phyloP scores from a whole-genome alignment of 306 rosid genomes.

The Sophora flavescens region DNA sequence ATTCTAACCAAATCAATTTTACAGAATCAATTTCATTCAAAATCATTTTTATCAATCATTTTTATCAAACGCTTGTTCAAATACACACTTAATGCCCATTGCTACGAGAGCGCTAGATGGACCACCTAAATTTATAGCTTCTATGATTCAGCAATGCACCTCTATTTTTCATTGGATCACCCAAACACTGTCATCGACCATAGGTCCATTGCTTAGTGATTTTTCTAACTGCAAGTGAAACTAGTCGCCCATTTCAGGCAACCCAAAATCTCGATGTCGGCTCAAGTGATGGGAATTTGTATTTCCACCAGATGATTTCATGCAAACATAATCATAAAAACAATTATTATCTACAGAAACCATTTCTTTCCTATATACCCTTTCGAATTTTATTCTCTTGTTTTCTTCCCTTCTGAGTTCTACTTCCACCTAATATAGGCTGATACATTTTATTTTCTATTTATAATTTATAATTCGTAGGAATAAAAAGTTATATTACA shows the following conservation, averaged over 20 bases:
- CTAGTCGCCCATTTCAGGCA: constrained; percentile 52
- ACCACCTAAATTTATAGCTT: too few relatives aligned
- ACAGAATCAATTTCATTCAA: too few relatives aligned
- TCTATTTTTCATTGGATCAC: constrained; percentile 52
- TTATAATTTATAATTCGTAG: not conserved
- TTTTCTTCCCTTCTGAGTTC: not conserved
- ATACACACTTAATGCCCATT: too few relatives aligned
- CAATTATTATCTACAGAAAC: constrained; percentile 44
- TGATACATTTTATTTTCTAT: not conserved
- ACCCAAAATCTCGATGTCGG: constrained; percentile 58
- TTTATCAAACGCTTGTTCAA: too few relatives aligned
- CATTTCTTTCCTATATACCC: not conserved
- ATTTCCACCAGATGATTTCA: constrained; percentile 37
- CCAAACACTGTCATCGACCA: constrained; percentile 55
- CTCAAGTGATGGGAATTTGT: constrained; percentile 54
- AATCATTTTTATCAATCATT: too few relatives aligned
- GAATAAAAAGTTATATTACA: too few relatives aligned
- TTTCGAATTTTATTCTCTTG: not conserved
- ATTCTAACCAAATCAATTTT: too few relatives aligned
- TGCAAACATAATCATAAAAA: constrained; percentile 57
- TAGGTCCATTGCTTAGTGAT: constrained; percentile 53
- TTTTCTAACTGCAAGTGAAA: constrained; percentile 53
- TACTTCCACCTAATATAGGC: not conserved
- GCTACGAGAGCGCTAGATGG: too few relatives aligned
- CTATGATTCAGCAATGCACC: too few relatives aligned